Conservation (phyloP, 345 rosid genomes). For the Eucalyptus tenuipes region DNA sequence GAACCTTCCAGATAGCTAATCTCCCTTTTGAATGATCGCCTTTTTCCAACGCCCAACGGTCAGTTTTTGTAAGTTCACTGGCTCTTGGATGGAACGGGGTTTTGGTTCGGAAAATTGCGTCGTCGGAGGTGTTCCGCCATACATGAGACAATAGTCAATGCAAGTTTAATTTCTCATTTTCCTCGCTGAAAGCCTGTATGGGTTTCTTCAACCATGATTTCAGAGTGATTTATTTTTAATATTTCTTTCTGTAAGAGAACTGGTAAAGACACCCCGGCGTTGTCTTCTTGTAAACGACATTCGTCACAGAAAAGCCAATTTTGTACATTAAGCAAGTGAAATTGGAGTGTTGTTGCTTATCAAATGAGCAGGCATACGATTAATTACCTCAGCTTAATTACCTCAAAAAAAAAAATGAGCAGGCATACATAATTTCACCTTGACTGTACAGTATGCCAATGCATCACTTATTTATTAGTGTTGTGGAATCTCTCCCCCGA, state of each 20-base stretch:
- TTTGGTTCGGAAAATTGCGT: neutral
- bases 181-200: neutral
- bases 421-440: neutral
- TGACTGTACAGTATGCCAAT: neutral
- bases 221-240: neutral
- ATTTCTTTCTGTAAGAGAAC: neutral
- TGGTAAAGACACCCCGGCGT: neutral
- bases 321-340: neutral
- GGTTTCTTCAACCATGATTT: neutral
- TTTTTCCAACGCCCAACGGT: neutral
- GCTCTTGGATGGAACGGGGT: neutral
- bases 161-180: neutral
- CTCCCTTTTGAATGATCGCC: neutral
- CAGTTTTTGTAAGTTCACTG: neutral
- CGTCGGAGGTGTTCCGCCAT: neutral
- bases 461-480: neutral
- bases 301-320: neutral
- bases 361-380: neutral
- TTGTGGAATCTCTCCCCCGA: neutral
- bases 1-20: conserved; percentile 28
- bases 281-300: neutral
- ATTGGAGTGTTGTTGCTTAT: neutral
- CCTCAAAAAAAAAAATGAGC: no score
- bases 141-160: neutral
- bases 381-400: no score